These are phyloP conservation scores for Penicillium freii DNA, from an alignment of 2,329 filamentous ascomycete species.

Conservation along the genomic window DNA sequence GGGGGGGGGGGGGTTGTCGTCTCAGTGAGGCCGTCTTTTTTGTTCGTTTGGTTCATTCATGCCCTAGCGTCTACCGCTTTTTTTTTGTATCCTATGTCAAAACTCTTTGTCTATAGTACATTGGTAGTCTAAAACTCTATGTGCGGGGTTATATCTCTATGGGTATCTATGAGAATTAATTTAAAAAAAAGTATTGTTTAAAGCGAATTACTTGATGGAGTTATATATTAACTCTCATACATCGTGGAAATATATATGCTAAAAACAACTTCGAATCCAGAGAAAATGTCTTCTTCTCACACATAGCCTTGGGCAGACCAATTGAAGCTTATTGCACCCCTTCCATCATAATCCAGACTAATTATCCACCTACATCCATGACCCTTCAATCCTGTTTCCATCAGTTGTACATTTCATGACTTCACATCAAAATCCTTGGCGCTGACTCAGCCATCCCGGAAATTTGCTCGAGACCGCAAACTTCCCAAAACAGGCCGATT, in stretches of 20 bases:
- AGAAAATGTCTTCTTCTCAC: neutral
- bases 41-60: neutral
- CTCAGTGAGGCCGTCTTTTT: neutral
- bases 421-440: conserved; percentile 6
- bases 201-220: neutral
- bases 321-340: too few species aligned
- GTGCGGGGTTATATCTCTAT: neutral
- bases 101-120: neutral
- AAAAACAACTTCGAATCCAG: neutral
- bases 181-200: neutral
- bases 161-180: neutral
- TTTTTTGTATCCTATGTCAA: neutral
- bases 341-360: neutral
- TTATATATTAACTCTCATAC: neutral
- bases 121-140: neutral
- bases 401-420: conserved; percentile 2
- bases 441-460: conserved; percentile 22
- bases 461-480: conserved; percentile 22
- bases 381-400: neutral
- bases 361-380: neutral
- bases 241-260: neutral
- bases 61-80: neutral
- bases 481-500: conserved; percentile 8
- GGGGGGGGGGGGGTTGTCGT: neutral
- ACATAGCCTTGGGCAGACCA: neutral